phyloP scores from a whole-genome alignment of 163 green algal species.

The Chlorella variabilis region DNA sequence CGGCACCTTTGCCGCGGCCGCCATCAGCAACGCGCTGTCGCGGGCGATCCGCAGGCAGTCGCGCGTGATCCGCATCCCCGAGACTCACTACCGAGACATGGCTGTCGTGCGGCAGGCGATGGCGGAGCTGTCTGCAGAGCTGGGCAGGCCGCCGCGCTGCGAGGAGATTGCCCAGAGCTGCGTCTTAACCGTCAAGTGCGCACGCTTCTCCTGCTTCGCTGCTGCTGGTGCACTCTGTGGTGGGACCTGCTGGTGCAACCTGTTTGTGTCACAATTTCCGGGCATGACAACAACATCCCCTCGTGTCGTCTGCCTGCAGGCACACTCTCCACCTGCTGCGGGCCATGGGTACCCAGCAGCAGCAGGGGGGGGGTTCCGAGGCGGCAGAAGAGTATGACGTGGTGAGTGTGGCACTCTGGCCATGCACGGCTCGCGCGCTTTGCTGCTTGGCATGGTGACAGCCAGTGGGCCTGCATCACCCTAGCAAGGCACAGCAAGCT shows the following conservation, averaged over 20 bases:
- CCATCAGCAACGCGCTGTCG: neutral
- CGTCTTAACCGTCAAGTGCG: neutral
- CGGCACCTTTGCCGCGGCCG: neutral
- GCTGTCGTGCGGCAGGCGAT: neutral
- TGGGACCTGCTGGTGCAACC: no score
- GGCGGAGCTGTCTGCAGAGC: neutral
- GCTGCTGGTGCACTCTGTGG: neutral
- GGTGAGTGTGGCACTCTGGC: no score
- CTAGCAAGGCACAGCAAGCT: no score
- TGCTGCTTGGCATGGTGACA: no score
- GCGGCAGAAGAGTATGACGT: neutral
- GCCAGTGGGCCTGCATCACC: no score
- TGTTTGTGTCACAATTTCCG: no score
- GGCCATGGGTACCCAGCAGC: neutral
- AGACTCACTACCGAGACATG: neutral
- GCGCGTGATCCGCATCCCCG: neutral
- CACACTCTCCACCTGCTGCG: constrained; percentile 3
- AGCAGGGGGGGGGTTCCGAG: neutral
- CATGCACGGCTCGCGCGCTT: no score
- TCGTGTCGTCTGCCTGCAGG: neutral
- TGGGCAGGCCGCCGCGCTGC: neutral
- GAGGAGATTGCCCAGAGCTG: neutral
- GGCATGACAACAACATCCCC: no score
- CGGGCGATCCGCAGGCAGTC: neutral
- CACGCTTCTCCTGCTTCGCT: neutral